These are phyloP conservation scores for Cordyceps farinosa DNA, from an alignment of 2,329 filamentous ascomycete species.

Conservation along the genomic window DNA sequence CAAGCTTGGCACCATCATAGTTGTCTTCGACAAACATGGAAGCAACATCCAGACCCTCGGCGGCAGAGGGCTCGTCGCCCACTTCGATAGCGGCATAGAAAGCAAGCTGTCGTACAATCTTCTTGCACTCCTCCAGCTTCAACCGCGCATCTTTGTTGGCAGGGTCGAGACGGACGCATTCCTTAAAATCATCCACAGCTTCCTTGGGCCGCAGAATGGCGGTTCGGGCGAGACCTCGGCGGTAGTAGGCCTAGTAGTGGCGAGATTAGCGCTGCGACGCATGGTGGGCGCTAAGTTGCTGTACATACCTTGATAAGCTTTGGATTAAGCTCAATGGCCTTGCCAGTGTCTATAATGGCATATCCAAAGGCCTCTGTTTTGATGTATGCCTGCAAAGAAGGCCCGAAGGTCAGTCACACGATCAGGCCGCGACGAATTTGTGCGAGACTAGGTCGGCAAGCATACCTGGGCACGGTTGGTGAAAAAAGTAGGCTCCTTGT, in stretches of 20 bases:
- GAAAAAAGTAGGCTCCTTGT: constrained; percentile 83
- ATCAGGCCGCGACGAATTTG: constrained; percentile 27
- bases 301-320: constrained; percentile 76
- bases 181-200: constrained; percentile 86
- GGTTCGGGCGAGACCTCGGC: constrained; percentile 85
- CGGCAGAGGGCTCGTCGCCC: constrained; percentile 84
- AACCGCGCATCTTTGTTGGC: constrained; percentile 85
- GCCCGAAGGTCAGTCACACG: constrained; percentile 44
- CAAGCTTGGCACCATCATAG: constrained; percentile 81
- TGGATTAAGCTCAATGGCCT: constrained; percentile 84
- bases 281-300: background rate
- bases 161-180: constrained; percentile 83
- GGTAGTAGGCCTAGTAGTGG: constrained; percentile 74
- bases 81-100: constrained; percentile 96
- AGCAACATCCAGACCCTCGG: constrained; percentile 84
- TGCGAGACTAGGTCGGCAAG: constrained; percentile 20
- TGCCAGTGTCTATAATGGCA: constrained; percentile 84
- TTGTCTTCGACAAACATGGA: constrained; percentile 75
- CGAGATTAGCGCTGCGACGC: background rate
- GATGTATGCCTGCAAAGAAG: constrained; percentile 70
- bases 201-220: constrained; percentile 87
- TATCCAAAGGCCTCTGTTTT: constrained; percentile 95
- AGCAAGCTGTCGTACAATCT: constrained; percentile 84
- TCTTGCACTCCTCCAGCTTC: constrained; percentile 90
- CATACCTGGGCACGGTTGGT: constrained; percentile 84